Base-by-base conservation (phyloP, 2,329 filamentous ascomycete species). In the Pestalotiopsis sp. region DNA sequence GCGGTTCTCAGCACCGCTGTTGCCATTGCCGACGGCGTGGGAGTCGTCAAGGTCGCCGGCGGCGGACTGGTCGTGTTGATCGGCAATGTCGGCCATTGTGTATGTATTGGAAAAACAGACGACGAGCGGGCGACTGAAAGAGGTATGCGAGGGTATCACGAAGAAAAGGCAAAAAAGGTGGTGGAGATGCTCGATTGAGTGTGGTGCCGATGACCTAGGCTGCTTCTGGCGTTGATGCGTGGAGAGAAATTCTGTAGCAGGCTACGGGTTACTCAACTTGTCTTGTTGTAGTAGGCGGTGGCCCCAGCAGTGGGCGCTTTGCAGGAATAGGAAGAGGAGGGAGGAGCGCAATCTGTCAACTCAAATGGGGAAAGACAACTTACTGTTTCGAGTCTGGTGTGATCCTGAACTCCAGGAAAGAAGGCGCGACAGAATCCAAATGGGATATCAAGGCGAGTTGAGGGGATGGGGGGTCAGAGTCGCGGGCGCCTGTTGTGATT, bases 81-180 rank as follows among this genome's bases (percentile, higher is more conserved):
- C 90, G 75, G 91, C 89, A 83, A 94, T 92, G 84, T 94, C 92
- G 86, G 91, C 91, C 92, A 94, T 94, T 81, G 77, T 81, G 12
- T 62, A 78, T 81, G 17, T 61, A 73, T 69, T 66, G 68, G 69
- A 71, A n/a, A 17, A 49, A 59, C n/a, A 13, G 57, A 36, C 27
- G 57, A 36, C 31, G 31, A 36, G 31, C 31, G 31, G 31, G 31
- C 31, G 31, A 36, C 31, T 36, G 31, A 20, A 64, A 27, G 20
- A 45, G 27, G 20, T 45, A 64, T 71, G 72, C 23, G 72, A 74
- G 75, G 78, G 81, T 83, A 86, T 84, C 80, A 83, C 82, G 81
- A 84, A 72, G 79, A 83, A 87, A 85, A 81, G 82, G 82, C 78
- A 82, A 87, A 84, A 82, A 82, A 80, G 83, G 83, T 78, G 77